phyloP scores from a whole-genome alignment of 371 early-diverging fungal species.

The Mucor lusitanicus region DNA sequence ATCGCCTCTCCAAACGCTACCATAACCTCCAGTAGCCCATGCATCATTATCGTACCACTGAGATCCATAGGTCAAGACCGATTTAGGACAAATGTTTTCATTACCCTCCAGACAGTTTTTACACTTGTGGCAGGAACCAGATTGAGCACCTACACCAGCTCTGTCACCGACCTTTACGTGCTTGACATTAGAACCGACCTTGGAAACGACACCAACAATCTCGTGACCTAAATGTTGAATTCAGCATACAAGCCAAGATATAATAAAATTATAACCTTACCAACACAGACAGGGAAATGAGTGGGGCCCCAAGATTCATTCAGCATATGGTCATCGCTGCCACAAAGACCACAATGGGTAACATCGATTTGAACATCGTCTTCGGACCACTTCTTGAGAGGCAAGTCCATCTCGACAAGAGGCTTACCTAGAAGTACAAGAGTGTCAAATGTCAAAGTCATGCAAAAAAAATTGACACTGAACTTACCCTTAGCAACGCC shows the following conservation, averaged over 20 bases:
- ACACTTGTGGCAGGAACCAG: slow-evolving; percentile 40
- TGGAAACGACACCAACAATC: slow-evolving; percentile 48
- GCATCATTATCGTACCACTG: slow-evolving; percentile 55
- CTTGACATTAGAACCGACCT: slow-evolving; percentile 47
- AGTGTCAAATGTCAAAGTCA: not conserved
- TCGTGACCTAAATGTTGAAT: slow-evolving; percentile 35
- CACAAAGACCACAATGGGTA: slow-evolving; percentile 57
- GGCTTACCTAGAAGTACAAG: slow-evolving; percentile 2
- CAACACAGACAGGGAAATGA: slow-evolving; percentile 53
- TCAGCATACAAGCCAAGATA: too few relatives aligned
- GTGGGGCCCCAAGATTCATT: slow-evolving; percentile 62
- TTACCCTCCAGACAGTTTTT: slow-evolving; percentile 20
- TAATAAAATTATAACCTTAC: slow-evolving; percentile 5
- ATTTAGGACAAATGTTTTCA: slow-evolving; percentile 28
- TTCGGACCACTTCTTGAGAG: slow-evolving; percentile 39
- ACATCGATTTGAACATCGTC: slow-evolving; percentile 53
- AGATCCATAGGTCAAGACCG: slow-evolving; percentile 29
- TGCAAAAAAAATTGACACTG: not conserved
- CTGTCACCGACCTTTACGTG: slow-evolving; percentile 56
- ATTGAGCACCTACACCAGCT: slow-evolving; percentile 70
- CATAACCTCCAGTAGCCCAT: slow-evolving; percentile 66
- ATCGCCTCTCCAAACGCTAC: slow-evolving; percentile 56
- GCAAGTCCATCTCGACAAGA: slow-evolving; percentile 21
- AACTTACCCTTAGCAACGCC: not conserved
- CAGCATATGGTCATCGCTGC: slow-evolving; percentile 58